Percentiles rank a stretch among this genome's conserved stretches.
Evolutionary conservation across 208 protist genomes (phyloP).

Genomic region (Endotrypanum monterogeii): DNA sequence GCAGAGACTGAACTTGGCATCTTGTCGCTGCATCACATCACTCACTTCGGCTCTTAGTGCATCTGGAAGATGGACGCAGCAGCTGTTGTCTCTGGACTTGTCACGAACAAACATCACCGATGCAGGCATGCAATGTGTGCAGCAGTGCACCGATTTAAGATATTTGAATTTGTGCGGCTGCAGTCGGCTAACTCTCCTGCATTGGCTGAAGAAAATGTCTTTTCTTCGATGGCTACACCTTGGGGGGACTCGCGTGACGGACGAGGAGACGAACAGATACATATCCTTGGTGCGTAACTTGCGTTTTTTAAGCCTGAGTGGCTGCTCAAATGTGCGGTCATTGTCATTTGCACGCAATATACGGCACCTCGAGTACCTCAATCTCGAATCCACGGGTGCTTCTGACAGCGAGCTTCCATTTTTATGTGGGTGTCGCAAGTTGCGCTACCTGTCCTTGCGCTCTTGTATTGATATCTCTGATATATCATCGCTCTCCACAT

Average conservation of each 20-base stretch:
- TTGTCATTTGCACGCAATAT: slow-evolving; percentile 35
- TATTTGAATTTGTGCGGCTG: slow-evolving; percentile 60
- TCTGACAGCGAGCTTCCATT: slow-evolving; percentile 36
- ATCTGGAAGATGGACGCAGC: slow-evolving; percentile 12
- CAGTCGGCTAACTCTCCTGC: slow-evolving; percentile 30
- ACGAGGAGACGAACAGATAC: slow-evolving; percentile 28
- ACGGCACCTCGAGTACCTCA: slow-evolving; percentile 41
- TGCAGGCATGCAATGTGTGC: slow-evolving; percentile 27
- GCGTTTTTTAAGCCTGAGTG: slow-evolving; percentile 48
- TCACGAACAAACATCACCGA: slow-evolving; percentile 48
- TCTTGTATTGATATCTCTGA: slow-evolving; percentile 47
- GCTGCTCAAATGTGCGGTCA: slow-evolving; percentile 38
- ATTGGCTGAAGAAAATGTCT: slow-evolving; percentile 36
- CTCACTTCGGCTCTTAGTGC: slow-evolving; percentile 15
- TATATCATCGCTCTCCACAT: slow-evolving; percentile 23
- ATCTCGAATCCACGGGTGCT: slow-evolving; percentile 49
- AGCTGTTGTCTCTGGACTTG: slow-evolving; percentile 47
- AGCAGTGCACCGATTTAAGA: slow-evolving; percentile 37
- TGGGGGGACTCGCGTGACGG: slow-evolving; percentile 42
- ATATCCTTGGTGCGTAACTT: slow-evolving; percentile 24
- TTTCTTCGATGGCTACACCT: slow-evolving; percentile 50
- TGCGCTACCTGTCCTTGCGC: slow-evolving; percentile 52
- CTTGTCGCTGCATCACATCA: slow-evolving; percentile 33
- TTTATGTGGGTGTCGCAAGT: slow-evolving; percentile 24
- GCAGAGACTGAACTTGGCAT: slow-evolving; percentile 23